A percentile compares a stretch with the other conserved stretches of the same genome.
Conservation (phyloP, 306 rosid genomes). For the Vigna angularis region DNA sequence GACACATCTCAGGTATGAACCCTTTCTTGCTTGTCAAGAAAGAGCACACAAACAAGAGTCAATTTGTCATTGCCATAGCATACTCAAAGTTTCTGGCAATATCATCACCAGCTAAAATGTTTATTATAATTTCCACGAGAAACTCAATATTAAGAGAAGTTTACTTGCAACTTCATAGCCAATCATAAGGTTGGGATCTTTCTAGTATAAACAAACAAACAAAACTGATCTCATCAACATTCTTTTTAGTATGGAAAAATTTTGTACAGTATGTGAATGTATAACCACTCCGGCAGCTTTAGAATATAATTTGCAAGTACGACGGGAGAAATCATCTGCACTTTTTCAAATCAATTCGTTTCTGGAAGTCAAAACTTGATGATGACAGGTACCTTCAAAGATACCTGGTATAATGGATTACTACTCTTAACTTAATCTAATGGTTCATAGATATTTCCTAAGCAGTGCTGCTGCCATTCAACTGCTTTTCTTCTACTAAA, state of each 20-base stretch:
- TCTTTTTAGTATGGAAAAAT: neutral
- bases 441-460: constrained; percentile 41
- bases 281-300: neutral
- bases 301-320: too few species aligned
- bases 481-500: constrained; percentile 50
- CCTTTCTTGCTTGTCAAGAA: neutral
- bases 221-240: constrained; percentile 14
- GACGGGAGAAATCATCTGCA: constrained; percentile 28
- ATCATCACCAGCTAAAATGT: neutral
- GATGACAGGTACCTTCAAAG: constrained; percentile 15
- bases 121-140: neutral
- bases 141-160: neutral
- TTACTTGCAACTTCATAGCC: neutral
- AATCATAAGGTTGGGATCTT: neutral
- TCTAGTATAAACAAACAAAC: neutral
- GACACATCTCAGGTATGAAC: neutral
- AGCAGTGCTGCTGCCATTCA: constrained; percentile 47
- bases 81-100: neutral
- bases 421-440: constrained; percentile 37
- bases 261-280: constrained; percentile 32
- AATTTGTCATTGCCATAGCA: neutral
- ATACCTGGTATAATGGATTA: constrained; percentile 32
- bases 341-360: neutral
- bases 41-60: neutral
- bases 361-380: constrained; percentile 26